Conservation (phyloP, 148 eudicot species). For the Cornus controversa region DNA sequence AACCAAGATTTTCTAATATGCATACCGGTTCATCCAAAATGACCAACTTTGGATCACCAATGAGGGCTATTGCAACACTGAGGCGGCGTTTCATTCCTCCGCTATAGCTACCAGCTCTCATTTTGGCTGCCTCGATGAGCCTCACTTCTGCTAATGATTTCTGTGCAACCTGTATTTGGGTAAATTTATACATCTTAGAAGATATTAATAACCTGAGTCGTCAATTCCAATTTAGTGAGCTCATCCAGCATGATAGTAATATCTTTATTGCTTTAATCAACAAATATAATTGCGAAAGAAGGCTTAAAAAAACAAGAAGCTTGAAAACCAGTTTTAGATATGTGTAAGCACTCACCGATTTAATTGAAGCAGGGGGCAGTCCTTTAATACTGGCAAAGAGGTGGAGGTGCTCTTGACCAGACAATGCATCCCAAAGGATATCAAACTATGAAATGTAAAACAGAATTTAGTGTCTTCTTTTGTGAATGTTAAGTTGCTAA, state of each 20-base stretch:
- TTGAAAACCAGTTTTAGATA: not conserved
- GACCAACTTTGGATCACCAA: slow-evolving; percentile 85
- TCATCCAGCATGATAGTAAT: not conserved
- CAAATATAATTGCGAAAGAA: not conserved
- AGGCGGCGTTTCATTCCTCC: slow-evolving; percentile 98
- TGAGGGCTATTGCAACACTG: slow-evolving; percentile 81
- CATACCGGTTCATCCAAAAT: slow-evolving; percentile 91
- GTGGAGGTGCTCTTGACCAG: slow-evolving; percentile 68
- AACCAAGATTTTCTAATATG: slow-evolving; percentile 3
- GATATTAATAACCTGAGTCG: not conserved
- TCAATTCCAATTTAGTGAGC: not conserved
- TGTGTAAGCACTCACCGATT: slow-evolving; percentile 32
- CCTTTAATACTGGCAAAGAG: slow-evolving; percentile 76
- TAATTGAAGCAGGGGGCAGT: slow-evolving; percentile 48
- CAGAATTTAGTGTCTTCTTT: slow-evolving; percentile 3
- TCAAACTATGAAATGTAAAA: slow-evolving; percentile 49
- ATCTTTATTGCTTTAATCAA: not conserved
- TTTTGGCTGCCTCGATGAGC: slow-evolving; percentile 57
- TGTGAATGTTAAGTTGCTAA: not conserved
- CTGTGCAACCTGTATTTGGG: slow-evolving; percentile 41
- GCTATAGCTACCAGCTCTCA: slow-evolving; percentile 79
- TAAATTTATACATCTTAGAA: not conserved
- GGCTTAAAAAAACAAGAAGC: not conserved
- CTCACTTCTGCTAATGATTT: slow-evolving; percentile 73
- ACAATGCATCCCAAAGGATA: slow-evolving; percentile 65